Evolutionary conservation across 106 monocot species (phyloP).

Genomic region (Dendrobium nobile): DNA sequence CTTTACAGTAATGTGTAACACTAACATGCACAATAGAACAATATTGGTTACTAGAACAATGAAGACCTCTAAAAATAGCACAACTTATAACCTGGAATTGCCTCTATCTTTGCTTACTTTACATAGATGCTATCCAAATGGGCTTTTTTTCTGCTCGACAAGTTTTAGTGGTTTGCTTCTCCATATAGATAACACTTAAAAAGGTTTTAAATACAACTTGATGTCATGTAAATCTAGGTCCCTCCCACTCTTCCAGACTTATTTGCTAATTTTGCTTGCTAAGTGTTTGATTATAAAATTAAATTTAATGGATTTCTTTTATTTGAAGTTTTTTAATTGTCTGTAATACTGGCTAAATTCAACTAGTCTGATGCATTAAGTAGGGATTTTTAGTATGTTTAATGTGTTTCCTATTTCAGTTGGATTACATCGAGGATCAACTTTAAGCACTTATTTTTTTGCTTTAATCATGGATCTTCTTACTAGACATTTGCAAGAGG

Average conservation of each 20-base stretch:
- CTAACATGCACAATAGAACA: too few relatives aligned
- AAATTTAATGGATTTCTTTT: slow-evolving; percentile 10
- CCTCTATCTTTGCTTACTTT: neutral
- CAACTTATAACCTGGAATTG: neutral
- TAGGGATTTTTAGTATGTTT: neutral
- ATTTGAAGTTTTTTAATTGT: neutral
- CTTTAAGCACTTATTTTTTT: too few relatives aligned
- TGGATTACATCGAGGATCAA: too few relatives aligned
- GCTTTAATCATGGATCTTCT: too few relatives aligned
- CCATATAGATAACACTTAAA: neutral
- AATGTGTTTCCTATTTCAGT: too few relatives aligned
- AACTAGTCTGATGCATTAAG: neutral
- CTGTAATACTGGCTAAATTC: neutral
- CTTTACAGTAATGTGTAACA: too few relatives aligned
- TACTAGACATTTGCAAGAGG: too few relatives aligned
- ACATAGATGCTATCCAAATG: neutral
- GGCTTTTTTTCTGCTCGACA: neutral
- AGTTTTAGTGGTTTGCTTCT: neutral
- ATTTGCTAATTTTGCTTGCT: slow-evolving; percentile 47
- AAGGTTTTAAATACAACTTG: neutral
- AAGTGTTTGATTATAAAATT: slow-evolving; percentile 93
- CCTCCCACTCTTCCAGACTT: too few relatives aligned
- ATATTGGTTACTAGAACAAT: too few relatives aligned
- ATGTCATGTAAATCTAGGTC: neutral
- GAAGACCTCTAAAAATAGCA: neutral